Percentiles rank a stretch among this genome's conserved stretches.
phyloP scores from a whole-genome alignment of 805 yeast species.

The Hyphopichia homilentoma region DNA sequence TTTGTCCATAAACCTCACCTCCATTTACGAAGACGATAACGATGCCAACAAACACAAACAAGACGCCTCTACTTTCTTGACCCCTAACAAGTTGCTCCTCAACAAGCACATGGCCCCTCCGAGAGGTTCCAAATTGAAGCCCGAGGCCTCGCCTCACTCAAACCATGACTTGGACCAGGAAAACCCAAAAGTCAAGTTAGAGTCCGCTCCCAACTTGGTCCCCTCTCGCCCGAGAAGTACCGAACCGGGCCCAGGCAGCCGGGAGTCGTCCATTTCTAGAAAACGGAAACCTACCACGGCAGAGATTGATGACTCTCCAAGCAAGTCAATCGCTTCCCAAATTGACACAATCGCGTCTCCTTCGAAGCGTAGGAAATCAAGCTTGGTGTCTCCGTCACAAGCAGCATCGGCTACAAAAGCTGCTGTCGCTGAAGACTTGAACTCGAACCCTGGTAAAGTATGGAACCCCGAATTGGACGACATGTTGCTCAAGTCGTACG shows the following conservation, averaged over 20 bases:
- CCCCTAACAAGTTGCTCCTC: constrained; percentile 28
- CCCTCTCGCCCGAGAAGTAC: too few relatives aligned
- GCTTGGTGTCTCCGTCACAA: background rate
- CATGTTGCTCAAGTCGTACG: constrained; percentile 29
- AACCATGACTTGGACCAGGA: too few relatives aligned
- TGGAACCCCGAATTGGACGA: constrained; percentile 38
- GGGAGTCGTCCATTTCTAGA: too few relatives aligned
- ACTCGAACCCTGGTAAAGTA: too few relatives aligned
- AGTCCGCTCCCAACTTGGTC: constrained; percentile 8
- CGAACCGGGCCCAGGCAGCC: constrained; percentile 5
- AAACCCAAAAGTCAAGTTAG: too few relatives aligned
- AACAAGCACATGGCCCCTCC: background rate
- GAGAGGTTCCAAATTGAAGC: background rate
- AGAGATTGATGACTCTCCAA: constrained; percentile 26
- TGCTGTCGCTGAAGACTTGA: background rate
- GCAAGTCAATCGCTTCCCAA: constrained; percentile 32
- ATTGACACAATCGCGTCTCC: constrained; percentile 31
- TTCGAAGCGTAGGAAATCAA: constrained; percentile 1
- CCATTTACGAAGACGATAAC: constrained; percentile 22
- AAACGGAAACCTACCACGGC: constrained; percentile 2
- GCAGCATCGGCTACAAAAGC: background rate
- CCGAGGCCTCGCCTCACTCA: too few relatives aligned
- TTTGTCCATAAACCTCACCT: constrained; percentile 14
- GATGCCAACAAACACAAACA: constrained; percentile 3
- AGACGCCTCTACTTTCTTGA: constrained; percentile 20